Base-by-base conservation (phyloP, 2,329 filamentous ascomycete species). In the Xylaria sp. region DNA sequence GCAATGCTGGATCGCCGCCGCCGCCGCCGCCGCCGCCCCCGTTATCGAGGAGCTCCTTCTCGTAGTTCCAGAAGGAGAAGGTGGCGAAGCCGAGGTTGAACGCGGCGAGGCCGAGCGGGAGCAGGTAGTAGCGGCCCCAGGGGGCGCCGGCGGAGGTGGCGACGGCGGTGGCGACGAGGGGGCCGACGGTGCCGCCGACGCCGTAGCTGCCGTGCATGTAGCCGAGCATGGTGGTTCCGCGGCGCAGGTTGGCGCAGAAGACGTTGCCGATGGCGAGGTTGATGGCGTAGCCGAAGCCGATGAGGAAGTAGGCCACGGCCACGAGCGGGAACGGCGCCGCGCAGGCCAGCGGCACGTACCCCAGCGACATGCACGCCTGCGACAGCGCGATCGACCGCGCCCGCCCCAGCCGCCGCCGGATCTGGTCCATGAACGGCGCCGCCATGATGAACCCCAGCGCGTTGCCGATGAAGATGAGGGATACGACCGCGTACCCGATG, bases 381-480 rank as follows among this genome's bases (percentile, higher is more conserved):
- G 83, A 76, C 11, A 88, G 52, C 34, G 85, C 82, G 21, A 91
- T 76, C 1, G 84, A 80, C 61, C 79, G 84, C 4, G 85, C 84
- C 44, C 88, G 81, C 7, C 91, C 90, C 2, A 92, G 71, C 18
- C 80, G 80, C 5, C 74, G 72, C 49, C 86, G 79, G 3, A 92
- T 74, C 1, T 74, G 71, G 64, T 92, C 87, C n/a, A 88, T 81
- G 57, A 88, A 78, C 37, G 87, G 82, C 1, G 90, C 90, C 1
- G 88, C 87, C 11, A 80, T 70, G 65, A 95, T 86, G 73, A 91
- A 95, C 16, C 91, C 91, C 4, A 87, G 60, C 0, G 91, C 90
- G 63, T 90, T 90, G 41, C 87, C 83, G 24, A 94, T 82, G 74
- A 94, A 95, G 65, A 95, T 90, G 37, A 93, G 76, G 1, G 91